These are phyloP conservation scores for Colletotrichum liaoningense DNA, from an alignment of 2,329 filamentous ascomycete species.

Conservation along the genomic window DNA sequence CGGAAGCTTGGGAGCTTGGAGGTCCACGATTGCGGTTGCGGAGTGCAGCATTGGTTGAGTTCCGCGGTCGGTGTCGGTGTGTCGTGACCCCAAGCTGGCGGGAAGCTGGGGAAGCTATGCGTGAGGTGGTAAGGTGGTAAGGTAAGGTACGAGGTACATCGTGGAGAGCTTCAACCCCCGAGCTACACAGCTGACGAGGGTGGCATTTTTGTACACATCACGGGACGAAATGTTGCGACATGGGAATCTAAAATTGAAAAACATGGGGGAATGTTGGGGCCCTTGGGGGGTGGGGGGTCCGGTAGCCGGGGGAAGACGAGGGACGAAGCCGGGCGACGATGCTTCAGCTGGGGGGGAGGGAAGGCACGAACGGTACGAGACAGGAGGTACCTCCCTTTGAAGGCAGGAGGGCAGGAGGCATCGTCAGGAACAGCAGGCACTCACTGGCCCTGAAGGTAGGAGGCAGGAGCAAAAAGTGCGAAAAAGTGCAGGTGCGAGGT, in stretches of 20 bases:
- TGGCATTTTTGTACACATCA: conserved; percentile 8
- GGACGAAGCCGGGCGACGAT: conserved; percentile 31
- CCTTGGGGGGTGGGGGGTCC: conserved; percentile 8
- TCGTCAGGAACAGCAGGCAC: background rate
- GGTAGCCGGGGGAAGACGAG: conserved; percentile 21
- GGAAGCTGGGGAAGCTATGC: background rate
- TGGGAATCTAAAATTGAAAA: conserved; percentile 24
- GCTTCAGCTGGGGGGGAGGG: background rate
- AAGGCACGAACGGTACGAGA: conserved; percentile 1
- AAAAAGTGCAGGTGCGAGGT: background rate
- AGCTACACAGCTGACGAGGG: background rate
- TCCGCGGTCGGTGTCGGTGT: background rate
- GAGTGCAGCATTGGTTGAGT: background rate
- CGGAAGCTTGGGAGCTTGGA: background rate
- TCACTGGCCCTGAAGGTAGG: no score
- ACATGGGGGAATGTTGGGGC: conserved; percentile 19
- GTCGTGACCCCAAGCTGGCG: background rate
- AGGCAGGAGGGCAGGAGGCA: background rate
- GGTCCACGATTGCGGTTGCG: background rate
- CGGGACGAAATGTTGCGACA: conserved; percentile 30
- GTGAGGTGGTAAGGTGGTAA: no score
- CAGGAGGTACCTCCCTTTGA: background rate
- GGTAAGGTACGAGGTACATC: no score
- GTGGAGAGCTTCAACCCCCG: conserved; percentile 12
- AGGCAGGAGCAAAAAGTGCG: background rate